Evolutionary conservation across 768 basidiomycete genomes (phyloP).

Genomic region (Termitomyces sp.): DNA sequence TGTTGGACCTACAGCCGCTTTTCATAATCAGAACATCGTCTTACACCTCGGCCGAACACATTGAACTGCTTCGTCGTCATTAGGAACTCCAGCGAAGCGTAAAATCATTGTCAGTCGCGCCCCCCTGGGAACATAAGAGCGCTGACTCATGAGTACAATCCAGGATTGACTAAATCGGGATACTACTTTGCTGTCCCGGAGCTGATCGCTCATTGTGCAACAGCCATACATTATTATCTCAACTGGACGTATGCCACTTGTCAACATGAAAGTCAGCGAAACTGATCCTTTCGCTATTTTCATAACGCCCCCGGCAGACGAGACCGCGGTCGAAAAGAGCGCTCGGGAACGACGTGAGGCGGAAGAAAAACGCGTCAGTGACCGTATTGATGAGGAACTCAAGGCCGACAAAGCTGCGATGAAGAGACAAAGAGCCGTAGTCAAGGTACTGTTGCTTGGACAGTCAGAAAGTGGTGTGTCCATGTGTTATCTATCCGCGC

Average conservation of each 20-base stretch:
- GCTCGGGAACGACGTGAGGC: conserved; percentile 42
- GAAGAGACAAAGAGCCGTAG: conserved; percentile 37
- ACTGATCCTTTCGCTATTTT: conserved; percentile 55
- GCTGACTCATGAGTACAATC: background rate
- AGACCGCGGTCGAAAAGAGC: conserved; percentile 41
- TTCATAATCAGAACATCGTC: background rate
- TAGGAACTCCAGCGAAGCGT: background rate
- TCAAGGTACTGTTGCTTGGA: conserved; percentile 51
- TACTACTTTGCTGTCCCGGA: background rate
- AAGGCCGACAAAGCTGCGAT: conserved; percentile 34
- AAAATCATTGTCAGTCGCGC: background rate
- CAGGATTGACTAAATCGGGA: background rate
- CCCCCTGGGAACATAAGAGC: background rate
- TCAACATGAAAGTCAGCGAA: conserved; percentile 17
- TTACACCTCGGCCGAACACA: background rate
- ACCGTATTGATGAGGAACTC: conserved; percentile 52
- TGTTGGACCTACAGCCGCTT: background rate
- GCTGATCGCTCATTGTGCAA: background rate
- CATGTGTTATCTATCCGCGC: background rate
- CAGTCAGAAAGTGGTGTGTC: conserved; percentile 55
- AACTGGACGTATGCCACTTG: background rate
- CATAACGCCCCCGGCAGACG: conserved; percentile 51
- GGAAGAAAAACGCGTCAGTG: conserved; percentile 54
- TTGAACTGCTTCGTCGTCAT: background rate
- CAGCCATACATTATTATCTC: background rate